Percentiles rank a stretch among this genome's conserved stretches.
Evolutionary conservation across 345 rosid species (phyloP).

Genomic region (Murraya koenigii): DNA sequence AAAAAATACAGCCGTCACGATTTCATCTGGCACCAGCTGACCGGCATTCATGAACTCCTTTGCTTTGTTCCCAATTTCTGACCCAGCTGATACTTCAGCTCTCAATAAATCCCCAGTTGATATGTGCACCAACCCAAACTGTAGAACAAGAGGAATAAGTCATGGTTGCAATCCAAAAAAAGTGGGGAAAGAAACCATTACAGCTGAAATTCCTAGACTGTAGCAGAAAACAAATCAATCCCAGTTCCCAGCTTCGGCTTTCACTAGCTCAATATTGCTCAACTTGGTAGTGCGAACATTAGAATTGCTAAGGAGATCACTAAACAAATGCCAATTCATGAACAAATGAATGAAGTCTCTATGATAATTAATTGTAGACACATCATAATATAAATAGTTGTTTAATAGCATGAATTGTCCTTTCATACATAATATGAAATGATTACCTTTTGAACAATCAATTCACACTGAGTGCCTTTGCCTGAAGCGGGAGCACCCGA

Average conservation of each 20-base stretch:
- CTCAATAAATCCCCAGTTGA: slow-evolving; percentile 90
- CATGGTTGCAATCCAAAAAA: neutral
- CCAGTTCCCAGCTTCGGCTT: neutral
- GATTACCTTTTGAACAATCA: slow-evolving; percentile 70
- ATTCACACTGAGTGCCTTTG: slow-evolving; percentile 90
- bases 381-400: no score
- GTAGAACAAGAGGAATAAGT: slow-evolving; percentile 13
- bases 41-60: slow-evolving; percentile 83
- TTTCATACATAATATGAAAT: neutral
- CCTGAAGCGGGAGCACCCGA: slow-evolving; percentile 95
- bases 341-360: no score
- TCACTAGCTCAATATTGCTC: neutral
- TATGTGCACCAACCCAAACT: slow-evolving; percentile 83
- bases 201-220: neutral
- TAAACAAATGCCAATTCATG: neutral
- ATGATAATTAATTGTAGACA: no score
- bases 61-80: slow-evolving; percentile 74
- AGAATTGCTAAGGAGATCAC: neutral
- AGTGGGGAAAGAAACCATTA: neutral
- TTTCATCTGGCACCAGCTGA: slow-evolving; percentile 81
- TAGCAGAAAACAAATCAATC: neutral
- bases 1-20: slow-evolving; percentile 61
- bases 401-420: neutral
- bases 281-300: neutral
- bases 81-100: slow-evolving; percentile 73